Evolutionary conservation across 495 filamentous ascomycete genomes (phyloP), one percentile per base, ranked within the genome.

Genomic region (Penicilliopsis zonata): DNA sequence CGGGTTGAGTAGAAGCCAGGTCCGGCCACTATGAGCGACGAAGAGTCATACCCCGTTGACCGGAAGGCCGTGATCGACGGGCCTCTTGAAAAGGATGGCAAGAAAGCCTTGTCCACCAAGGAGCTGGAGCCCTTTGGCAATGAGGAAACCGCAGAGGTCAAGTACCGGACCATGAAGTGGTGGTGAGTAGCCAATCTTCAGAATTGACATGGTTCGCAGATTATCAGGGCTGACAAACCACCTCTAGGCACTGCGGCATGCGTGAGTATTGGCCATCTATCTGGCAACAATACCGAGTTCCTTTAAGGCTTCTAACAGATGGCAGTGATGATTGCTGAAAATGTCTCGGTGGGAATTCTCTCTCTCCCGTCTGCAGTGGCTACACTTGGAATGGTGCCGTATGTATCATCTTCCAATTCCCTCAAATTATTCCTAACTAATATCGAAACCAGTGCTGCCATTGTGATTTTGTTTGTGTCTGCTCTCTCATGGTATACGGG

Each of bases 401-500:
- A 51, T 31, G 72, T 10, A 32, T 72, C 6, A 35, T 13, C 31
- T 31, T 27, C 14, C 31, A 2, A 35, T 33, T 42, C 59, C 74
- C 61, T 47, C 74, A 40, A 58, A 76, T 57, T 70, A 76, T 47
- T 74, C 80, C 54, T 63, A 54, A 31, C 76, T 82, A 50, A 75
- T n/a, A 76, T 47, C 65, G 69, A 34, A 25, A 19, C 1, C 21
- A 59, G 51, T n/a, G 49, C 59, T 18, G 33, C 74, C 13, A 47
- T 78, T 19, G 49, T 70, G 16, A 69, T 85, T 73, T 51, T 78
- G 18, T 41, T 46, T 7, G 40, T 81, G 12, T 80, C 79, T 4
- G 37, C 78, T 13, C 37, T 81, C n/a, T 73, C 80, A 23, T 72
- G 72, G 15, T 86, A 84, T 55, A 80, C 76, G 13, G 76, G 73